Evolutionary conservation across 805 yeast genomes (phyloP), one percentile per base, ranked within the genome.

Genomic region (Lipomyces chichibuensis): DNA sequence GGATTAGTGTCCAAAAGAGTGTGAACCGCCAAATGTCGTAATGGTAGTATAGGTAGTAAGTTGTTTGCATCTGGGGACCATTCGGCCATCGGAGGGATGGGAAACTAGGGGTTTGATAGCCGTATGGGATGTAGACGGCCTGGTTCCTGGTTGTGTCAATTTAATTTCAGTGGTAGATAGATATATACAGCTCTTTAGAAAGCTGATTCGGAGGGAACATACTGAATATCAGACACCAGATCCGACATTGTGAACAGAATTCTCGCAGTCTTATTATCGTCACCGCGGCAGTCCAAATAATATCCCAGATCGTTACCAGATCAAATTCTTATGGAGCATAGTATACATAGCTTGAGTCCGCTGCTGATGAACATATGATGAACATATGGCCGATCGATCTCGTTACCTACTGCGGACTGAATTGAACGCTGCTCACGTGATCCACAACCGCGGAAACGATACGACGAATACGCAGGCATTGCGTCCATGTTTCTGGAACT

Each of bases 1-100:
- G 79, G 8, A 92, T 87, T 58, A 94, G 72, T 14, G 89, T 83
- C 98, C 99, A 94, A 72, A 80, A 84, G 9, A 91, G 81, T 0
- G 97, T 91, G 81, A 91, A 94, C 70, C 77, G 79, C 95, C 97
- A 93, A 17, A 94, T 85, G 73, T 92, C 97, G 20, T 75, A 71
- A 1, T 87, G 79, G 73, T 86, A 85, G 78, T 91, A 94, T 3
- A 94, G 83, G 70, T 83, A 86, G 46, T 74, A 69, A 17, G 70
- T 67, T 1, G 74, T 66, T 1, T 71, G 65, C 39, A 75, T 62
- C 1, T 80, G 77, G 46, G 78, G 74, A 13, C 78, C 76, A 17
- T 85, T 71, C 0, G 96, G 97, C 90, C 92, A 88, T 74, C 82
- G 83, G 37, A 94, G 77, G 2, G 96, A 87, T 3, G 98, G 98